Evolutionary conservation across 2,329 filamentous ascomycete genomes (phyloP).

Genomic region (Fusarium praegraminearum): DNA sequence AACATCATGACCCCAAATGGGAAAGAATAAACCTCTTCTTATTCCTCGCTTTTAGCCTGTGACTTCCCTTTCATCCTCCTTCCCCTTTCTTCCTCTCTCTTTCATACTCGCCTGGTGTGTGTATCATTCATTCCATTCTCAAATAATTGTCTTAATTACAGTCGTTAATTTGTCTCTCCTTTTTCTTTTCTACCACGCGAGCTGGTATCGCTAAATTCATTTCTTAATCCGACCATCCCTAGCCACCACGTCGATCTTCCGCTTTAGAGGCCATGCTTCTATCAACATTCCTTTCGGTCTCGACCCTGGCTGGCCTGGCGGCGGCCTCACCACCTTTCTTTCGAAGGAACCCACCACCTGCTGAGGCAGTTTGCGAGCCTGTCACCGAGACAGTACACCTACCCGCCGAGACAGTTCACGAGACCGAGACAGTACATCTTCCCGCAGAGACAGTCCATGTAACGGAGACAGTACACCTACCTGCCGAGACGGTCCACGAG

Average conservation of each 20-base stretch:
- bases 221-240: background rate
- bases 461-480: conserved; percentile 24
- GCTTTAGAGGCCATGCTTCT: conserved; percentile 14
- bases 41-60: conserved; percentile 22
- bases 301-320: conserved; percentile 21
- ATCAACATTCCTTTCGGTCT: conserved; percentile 19
- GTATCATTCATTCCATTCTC: conserved; percentile 30
- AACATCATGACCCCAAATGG: conserved; percentile 27
- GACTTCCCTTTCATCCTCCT: conserved; percentile 1
- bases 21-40: conserved; percentile 23
- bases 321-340: conserved; percentile 31
- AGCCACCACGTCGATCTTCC: background rate
- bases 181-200: conserved; percentile 19
- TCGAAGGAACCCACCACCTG: conserved; percentile 18
- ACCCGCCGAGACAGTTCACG: conserved; percentile 17
- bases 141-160: conserved; percentile 19
- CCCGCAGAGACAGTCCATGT: conserved; percentile 5
- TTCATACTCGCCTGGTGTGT: conserved; percentile 23
- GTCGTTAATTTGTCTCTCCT: conserved; percentile 17
- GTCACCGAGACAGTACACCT: conserved; percentile 28
- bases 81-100: conserved; percentile 2
- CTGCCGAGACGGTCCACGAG: conserved; percentile 14
- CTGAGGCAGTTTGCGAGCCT: conserved; percentile 22
- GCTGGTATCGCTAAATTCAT: conserved; percentile 32
- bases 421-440: background rate